A percentile compares a stretch with the other conserved stretches of the same genome.
Conservation (phyloP, 2,329 filamentous ascomycete species). For the Pseudocercospora fuligena region DNA sequence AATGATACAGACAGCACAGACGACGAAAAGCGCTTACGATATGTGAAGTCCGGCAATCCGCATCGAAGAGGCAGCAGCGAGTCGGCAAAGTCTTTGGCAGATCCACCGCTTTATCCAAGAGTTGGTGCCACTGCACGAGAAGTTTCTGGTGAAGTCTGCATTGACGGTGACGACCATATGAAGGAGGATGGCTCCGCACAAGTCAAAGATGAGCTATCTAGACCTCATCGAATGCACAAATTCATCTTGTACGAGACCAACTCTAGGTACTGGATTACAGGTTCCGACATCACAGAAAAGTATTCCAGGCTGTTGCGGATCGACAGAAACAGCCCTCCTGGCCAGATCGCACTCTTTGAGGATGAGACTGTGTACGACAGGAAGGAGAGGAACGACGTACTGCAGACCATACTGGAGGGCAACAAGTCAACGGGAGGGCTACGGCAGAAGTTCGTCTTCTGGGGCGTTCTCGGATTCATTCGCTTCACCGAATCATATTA, state of each 20-base stretch:
- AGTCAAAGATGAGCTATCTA: constrained; percentile 24
- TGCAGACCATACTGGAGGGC: constrained; percentile 93
- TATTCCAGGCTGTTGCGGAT: constrained; percentile 93
- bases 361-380: constrained; percentile 95
- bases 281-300: constrained; percentile 85
- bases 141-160: constrained; percentile 27
- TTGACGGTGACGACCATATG: constrained; percentile 32
- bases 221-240: constrained; percentile 73
- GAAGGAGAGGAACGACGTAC: constrained; percentile 88
- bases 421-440: constrained; percentile 90
- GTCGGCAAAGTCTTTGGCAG: constrained; percentile 23
- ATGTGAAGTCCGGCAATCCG: constrained; percentile 13
- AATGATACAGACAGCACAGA: constrained; percentile 10
- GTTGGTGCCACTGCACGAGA: constrained; percentile 39
- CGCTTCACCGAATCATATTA: constrained; percentile 95
- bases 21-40: constrained; percentile 1
- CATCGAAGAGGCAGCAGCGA: constrained; percentile 20
- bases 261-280: constrained; percentile 90
- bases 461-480: constrained; percentile 94
- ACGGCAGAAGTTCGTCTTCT: constrained; percentile 85
- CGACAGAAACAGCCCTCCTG: constrained; percentile 81
- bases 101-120: constrained; percentile 32
- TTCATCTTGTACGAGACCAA: constrained; percentile 98
- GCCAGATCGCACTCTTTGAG: constrained; percentile 81
- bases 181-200: constrained; percentile 23